These are phyloP conservation scores for Scutellaria baicalensis DNA, from an alignment of 257 asterid genomes.

Conservation along the genomic window DNA sequence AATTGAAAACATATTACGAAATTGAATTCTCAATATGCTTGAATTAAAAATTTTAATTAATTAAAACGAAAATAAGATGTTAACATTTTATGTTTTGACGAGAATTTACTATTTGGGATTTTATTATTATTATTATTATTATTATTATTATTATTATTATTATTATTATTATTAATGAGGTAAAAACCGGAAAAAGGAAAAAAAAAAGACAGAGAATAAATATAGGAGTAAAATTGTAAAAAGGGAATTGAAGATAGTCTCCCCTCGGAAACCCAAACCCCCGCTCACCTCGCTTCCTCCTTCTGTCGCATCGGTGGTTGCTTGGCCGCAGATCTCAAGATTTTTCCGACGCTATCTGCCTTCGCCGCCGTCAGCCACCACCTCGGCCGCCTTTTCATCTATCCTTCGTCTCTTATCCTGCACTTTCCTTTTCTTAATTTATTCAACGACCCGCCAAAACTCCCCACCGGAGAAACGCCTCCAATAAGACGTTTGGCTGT, in stretches of 20 bases:
- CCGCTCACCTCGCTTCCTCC: constrained; percentile 2
- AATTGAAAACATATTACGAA: too few species aligned
- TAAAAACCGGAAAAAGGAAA: not conserved
- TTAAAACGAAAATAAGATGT: too few species aligned
- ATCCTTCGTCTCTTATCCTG: not conserved
- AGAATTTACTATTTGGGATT: too few species aligned
- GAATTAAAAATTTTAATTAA: too few species aligned
- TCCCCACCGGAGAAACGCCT: not conserved
- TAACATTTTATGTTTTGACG: too few species aligned
- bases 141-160: too few species aligned
- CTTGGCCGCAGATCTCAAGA: constrained; percentile 27
- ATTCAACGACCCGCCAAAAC: not conserved
- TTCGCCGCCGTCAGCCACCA: constrained; percentile 5
- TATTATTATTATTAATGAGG: too few species aligned
- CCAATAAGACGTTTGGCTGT: not conserved
- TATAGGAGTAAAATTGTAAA: not conserved
- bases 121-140: too few species aligned
- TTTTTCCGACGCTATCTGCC: constrained; percentile 10
- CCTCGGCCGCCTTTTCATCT: not conserved
- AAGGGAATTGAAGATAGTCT: not conserved
- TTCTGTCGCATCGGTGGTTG: constrained; percentile 14
- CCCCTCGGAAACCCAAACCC: constrained; percentile 20
- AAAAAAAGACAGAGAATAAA: not conserved
- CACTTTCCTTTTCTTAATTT: not conserved
- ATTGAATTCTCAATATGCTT: too few species aligned